These are phyloP conservation scores for Plasmopara muralis DNA, from an alignment of 352 stramenopile genomes.

Conservation along the genomic window DNA sequence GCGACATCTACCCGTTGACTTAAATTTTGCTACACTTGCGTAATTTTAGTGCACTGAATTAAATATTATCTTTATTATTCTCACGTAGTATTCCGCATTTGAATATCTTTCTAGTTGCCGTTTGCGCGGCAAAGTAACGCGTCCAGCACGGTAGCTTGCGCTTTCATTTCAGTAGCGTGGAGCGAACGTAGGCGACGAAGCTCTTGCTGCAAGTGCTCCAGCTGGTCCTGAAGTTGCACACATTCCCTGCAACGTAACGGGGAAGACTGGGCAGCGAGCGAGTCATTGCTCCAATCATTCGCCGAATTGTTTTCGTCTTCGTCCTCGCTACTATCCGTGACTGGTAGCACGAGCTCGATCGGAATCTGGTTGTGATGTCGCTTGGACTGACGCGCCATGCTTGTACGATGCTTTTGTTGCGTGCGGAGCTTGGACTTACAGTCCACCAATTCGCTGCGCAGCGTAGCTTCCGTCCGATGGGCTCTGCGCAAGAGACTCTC, in stretches of 20 bases:
- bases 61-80: too few relatives aligned
- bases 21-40: too few relatives aligned
- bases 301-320: slow-evolving; percentile 13
- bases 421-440: slow-evolving; percentile 21
- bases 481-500: slow-evolving; percentile 23
- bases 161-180: slow-evolving; percentile 30
- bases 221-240: slow-evolving; percentile 13
- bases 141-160: slow-evolving; percentile 23
- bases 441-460: slow-evolving; percentile 20
- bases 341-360: slow-evolving; percentile 15
- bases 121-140: slow-evolving; percentile 11
- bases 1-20: slow-evolving; percentile 19
- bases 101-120: neutral
- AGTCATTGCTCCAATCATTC: slow-evolving; percentile 2
- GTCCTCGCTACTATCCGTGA: slow-evolving; percentile 20
- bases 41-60: too few relatives aligned
- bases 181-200: slow-evolving; percentile 23
- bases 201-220: slow-evolving; percentile 19
- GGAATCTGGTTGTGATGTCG: slow-evolving; percentile 11
- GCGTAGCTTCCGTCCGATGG: slow-evolving; percentile 25
- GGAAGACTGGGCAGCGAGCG: neutral
- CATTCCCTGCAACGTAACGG: slow-evolving; percentile 18
- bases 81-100: too few relatives aligned
- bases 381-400: slow-evolving; percentile 5
- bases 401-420: slow-evolving; percentile 12